Evolutionary conservation across 2,329 filamentous ascomycete genomes (phyloP), one percentile per base, ranked within the genome.

Genomic region (Neopestalotiopsis sp.): DNA sequence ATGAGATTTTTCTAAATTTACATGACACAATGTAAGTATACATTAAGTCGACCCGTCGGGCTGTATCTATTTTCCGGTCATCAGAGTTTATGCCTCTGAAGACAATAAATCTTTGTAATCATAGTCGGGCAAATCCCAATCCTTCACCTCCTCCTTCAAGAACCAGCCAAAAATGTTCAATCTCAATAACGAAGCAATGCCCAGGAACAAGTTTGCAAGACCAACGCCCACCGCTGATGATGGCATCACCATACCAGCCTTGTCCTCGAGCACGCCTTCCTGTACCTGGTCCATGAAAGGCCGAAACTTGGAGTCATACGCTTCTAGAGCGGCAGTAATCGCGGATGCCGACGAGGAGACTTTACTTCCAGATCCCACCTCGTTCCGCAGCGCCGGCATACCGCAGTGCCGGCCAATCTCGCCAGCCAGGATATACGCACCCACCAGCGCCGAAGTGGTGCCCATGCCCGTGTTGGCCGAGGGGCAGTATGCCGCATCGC

Each of bases 401-500:
- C 56, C 65, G 34, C 65, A 67, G 32, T 79, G 74, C 38, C 75
- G 74, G 28, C 75, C 74, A 14, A 87, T 76, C 76, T 88, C 88
- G 1, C 88, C 88, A 0, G 88, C 88, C 4, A 91, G 79, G 2
- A 89, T 76, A 72, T 90, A 90, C 0, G 86, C 86, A 0, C 84
- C 84, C 0, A 85, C 74, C 0, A 90, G 72, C 0, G 83, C 82
- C 0, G 80, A 72, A 1, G 83, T 84, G 0, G 86, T 88, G 0
- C 88, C 87, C 78, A 85, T 83, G 0, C 88, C 88, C 0, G 83
- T 85, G 4, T 84, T 71, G 0, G 83, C 81, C 0, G 83, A 80
- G 0, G 86, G 85, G 24, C 82, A 84, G 71, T 84, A 85, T 0
- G 78, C 87, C 1, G 89, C 85, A 70, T 91, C 88, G 0, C 88